Conservation (phyloP, 2,329 filamentous ascomycete species). For the Sporothrix euskadiensis region DNA sequence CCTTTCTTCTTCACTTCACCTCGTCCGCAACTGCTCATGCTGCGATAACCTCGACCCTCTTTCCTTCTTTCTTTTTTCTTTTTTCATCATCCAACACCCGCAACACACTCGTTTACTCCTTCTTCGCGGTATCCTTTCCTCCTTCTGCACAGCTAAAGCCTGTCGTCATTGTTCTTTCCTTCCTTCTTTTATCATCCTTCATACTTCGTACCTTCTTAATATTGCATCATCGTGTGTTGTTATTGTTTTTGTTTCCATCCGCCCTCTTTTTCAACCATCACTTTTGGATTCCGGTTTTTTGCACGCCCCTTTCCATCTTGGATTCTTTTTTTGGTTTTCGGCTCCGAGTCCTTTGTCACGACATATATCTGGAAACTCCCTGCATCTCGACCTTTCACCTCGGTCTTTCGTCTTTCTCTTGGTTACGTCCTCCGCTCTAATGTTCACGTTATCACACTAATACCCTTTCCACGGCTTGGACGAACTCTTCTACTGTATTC, state of each 20-base stretch:
- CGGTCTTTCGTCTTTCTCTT: background rate
- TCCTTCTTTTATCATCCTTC: background rate
- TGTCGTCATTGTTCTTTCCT: slow-evolving; percentile 16
- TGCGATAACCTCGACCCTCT: slow-evolving; percentile 6
- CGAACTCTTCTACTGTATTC: background rate
- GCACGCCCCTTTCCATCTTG: background rate
- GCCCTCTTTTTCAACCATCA: slow-evolving; percentile 6
- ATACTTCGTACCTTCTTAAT: background rate
- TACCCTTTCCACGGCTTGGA: background rate
- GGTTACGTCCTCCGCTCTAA: slow-evolving; percentile 12
- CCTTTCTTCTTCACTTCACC: background rate
- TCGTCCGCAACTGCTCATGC: slow-evolving; percentile 10
- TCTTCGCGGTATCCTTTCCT: slow-evolving; percentile 3
- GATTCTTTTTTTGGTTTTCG: background rate
- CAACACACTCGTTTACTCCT: background rate
- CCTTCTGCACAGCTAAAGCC: background rate
- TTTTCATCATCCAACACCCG: slow-evolving; percentile 1
- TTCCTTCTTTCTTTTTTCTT: slow-evolving; percentile 11
- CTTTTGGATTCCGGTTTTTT: slow-evolving; percentile 7
- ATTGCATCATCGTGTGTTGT: background rate
- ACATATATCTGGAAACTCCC: background rate
- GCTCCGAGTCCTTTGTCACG: background rate
- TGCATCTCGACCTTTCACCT: background rate
- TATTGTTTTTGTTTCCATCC: background rate
- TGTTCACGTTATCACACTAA: slow-evolving; percentile 19